Evolutionary conservation across 371 early-diverging fungal genomes (phyloP).

Genomic region (Rhizopus microsporus): DNA sequence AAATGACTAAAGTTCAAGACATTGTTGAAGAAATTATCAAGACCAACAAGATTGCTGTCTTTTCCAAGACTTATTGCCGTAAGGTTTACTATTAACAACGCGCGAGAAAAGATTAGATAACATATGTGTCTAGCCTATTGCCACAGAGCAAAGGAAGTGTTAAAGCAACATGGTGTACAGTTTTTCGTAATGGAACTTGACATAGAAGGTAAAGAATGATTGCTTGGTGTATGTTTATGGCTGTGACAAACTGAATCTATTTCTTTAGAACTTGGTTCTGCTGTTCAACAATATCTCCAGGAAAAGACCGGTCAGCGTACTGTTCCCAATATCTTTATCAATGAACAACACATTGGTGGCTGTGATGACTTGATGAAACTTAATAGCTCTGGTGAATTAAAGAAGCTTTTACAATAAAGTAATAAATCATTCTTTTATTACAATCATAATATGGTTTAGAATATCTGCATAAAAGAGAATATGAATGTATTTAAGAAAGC

Average conservation of each 20-base stretch:
- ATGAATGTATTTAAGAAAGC: no score
- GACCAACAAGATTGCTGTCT: conserved; percentile 53
- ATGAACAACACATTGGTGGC: conserved; percentile 79
- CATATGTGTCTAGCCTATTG: conserved; percentile 56
- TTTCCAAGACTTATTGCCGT: conserved; percentile 84
- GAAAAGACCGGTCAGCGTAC: conserved; percentile 54
- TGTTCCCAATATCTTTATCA: conserved; percentile 89
- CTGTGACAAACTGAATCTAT: not conserved
- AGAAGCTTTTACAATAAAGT: conserved; percentile 27
- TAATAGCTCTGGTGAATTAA: conserved; percentile 54
- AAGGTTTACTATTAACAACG: conserved; percentile 8
- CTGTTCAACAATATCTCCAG: conserved; percentile 70
- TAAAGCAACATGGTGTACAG: conserved; percentile 38
- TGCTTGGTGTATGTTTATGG: not conserved
- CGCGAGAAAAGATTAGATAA: not conserved
- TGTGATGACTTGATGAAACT: conserved; percentile 60
- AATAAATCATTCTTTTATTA: no score
- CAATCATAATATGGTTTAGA: no score
- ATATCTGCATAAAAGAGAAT: no score
- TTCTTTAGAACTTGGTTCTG: conserved; percentile 50
- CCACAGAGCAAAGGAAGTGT: conserved; percentile 60
- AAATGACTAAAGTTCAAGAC: conserved; percentile 27
- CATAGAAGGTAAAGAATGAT: conserved; percentile 15
- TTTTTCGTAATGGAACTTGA: conserved; percentile 59
- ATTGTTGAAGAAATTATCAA: conserved; percentile 34